Evolutionary conservation across 1,139 yeast genomes (phyloP).

Genomic region (Hemisphaericaspora xylanilytica): DNA sequence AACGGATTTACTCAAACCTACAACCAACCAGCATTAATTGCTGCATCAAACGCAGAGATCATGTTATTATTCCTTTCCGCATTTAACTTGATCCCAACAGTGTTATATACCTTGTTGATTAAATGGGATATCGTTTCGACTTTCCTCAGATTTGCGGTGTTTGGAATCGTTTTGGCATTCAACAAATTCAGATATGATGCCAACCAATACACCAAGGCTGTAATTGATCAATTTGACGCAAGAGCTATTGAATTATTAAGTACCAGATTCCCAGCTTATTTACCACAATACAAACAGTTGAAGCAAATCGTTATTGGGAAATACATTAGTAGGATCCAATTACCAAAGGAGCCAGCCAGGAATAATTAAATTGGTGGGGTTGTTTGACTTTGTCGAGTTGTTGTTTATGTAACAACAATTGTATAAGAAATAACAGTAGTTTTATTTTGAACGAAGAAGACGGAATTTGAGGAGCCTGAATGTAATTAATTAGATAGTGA

Average conservation of each 20-base stretch:
- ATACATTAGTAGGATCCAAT: slow-evolving; percentile 5
- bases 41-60: slow-evolving; percentile 50
- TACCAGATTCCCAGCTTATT: slow-evolving; percentile 2
- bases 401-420: too few species aligned
- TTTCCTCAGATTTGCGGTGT: slow-evolving; percentile 21
- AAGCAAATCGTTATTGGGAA: slow-evolving; percentile 1
- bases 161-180: slow-evolving; percentile 36
- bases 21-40: slow-evolving; percentile 45
- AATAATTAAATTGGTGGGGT: slow-evolving; percentile 4
- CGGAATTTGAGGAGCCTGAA: too few species aligned
- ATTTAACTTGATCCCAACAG: slow-evolving; percentile 13
- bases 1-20: slow-evolving; percentile 35
- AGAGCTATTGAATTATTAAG: slow-evolving; percentile 26
- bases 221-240: slow-evolving; percentile 40
- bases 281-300: slow-evolving; percentile 3
- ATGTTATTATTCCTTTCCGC: slow-evolving; percentile 15
- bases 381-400: too few species aligned
- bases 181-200: slow-evolving; percentile 45
- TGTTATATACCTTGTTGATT: slow-evolving; percentile 20
- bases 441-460: too few species aligned
- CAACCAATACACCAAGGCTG: slow-evolving; percentile 40
- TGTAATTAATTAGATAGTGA: too few species aligned
- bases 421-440: too few species aligned
- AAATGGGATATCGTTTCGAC: slow-evolving; percentile 19
- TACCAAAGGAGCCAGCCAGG: slow-evolving; percentile 6